phyloP scores from a whole-genome alignment of 2,329 filamentous ascomycete genomes.

The Pseudogymnoascus pannorum region DNA sequence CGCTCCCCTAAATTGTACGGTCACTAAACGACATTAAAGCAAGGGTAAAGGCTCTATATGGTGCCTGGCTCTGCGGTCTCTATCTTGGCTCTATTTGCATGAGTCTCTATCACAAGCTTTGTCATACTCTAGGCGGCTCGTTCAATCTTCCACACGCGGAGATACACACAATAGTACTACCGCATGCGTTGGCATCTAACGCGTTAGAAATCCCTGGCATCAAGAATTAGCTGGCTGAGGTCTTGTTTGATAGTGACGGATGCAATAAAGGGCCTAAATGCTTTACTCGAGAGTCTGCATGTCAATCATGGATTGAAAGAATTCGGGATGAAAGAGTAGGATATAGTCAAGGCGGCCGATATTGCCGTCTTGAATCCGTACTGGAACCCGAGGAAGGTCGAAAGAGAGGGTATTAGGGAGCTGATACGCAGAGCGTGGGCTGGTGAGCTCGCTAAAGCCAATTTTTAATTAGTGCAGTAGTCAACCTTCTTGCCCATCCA shows the following conservation, averaged over 20 bases:
- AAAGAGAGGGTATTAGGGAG: constrained; percentile 45
- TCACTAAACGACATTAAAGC: constrained; percentile 39
- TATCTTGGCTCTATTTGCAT: constrained; percentile 54
- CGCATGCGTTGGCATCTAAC: constrained; percentile 57
- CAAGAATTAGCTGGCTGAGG: constrained; percentile 45
- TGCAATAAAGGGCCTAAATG: constrained; percentile 49
- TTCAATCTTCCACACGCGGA: constrained; percentile 59
- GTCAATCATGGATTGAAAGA: constrained; percentile 46
- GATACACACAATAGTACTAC: constrained; percentile 56
- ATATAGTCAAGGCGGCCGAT: constrained; percentile 51
- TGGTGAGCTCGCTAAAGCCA: constrained; percentile 46
- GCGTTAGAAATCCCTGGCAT: constrained; percentile 45
- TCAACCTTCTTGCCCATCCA: neutral
- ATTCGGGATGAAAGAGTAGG: constrained; percentile 52
- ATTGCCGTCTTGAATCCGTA: constrained; percentile 52
- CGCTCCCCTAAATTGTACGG: constrained; percentile 45
- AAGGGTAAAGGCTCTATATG: constrained; percentile 49
- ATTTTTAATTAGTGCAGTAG: constrained; percentile 33
- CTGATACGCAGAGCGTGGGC: constrained; percentile 53
- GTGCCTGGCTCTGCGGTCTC: constrained; percentile 57
- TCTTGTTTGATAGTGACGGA: constrained; percentile 50
- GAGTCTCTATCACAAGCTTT: constrained; percentile 61
- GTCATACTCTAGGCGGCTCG: constrained; percentile 55
- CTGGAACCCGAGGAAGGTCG: constrained; percentile 49
- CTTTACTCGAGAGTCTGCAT: constrained; percentile 44